phyloP scores from a whole-genome alignment of 331 rosid species.

The Stylosanthes scabra region DNA sequence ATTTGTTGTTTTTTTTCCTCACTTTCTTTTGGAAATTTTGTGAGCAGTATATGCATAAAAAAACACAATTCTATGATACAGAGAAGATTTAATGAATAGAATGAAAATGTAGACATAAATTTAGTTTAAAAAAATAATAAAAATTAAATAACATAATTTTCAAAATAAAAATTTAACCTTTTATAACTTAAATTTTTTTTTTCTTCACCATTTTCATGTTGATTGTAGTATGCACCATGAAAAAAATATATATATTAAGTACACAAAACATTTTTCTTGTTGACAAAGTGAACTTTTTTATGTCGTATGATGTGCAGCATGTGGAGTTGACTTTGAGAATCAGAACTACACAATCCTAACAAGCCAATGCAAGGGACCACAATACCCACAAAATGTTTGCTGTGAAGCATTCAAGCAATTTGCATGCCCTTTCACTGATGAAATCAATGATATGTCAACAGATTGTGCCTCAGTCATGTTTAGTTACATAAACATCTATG shows the following conservation, averaged over 20 bases:
- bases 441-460: conserved; percentile 51
- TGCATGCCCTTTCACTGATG: conserved; percentile 61
- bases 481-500: conserved; percentile 93
- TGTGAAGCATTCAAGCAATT: conserved; percentile 85
- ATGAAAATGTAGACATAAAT: too few relatives aligned
- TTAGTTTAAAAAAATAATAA: too few relatives aligned
- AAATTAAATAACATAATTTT: too few relatives aligned
- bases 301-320: conserved; percentile 50
- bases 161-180: too few relatives aligned
- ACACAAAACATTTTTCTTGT: neutral
- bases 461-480: conserved; percentile 83
- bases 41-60: neutral
- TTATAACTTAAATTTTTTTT: too few relatives aligned
- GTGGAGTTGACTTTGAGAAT: conserved; percentile 64
- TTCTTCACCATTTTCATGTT: too few relatives aligned
- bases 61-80: too few relatives aligned
- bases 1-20: too few relatives aligned
- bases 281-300: neutral
- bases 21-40: neutral
- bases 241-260: neutral
- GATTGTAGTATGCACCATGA: too few relatives aligned
- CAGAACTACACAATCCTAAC: conserved; percentile 84
- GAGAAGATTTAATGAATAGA: too few relatives aligned
- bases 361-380: conserved; percentile 93
- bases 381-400: conserved; percentile 65